Percentiles rank a stretch among this genome's conserved stretches.
Conservation (phyloP, 140 eudicot genomes). For the Erigeron philadelphicus region DNA sequence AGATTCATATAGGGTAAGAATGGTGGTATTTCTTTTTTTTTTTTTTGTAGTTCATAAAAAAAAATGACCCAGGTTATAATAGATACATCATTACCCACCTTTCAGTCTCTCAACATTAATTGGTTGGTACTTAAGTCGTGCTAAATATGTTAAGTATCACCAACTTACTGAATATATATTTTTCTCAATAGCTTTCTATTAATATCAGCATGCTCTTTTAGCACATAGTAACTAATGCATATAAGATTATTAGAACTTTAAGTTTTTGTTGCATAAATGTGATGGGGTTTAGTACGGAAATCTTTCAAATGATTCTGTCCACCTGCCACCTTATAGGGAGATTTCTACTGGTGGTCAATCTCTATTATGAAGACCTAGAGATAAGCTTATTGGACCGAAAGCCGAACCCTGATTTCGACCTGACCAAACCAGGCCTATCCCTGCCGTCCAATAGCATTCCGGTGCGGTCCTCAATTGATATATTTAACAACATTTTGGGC, state of each 20-base stretch:
- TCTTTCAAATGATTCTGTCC: too few relatives aligned
- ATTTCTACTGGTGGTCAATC: neutral
- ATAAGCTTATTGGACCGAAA: too few relatives aligned
- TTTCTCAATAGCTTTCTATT: neutral
- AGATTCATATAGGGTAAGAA: neutral
- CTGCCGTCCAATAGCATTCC: too few relatives aligned
- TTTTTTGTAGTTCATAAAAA: neutral
- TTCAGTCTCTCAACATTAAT: neutral
- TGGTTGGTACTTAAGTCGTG: neutral
- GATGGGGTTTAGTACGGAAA: too few relatives aligned
- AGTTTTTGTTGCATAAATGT: neutral
- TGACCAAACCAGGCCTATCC: too few relatives aligned
- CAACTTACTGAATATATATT: neutral
- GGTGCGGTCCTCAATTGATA: too few relatives aligned
- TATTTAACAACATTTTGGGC: too few relatives aligned
- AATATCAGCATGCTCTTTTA: neutral
- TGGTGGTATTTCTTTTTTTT: neutral
- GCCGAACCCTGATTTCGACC: too few relatives aligned
- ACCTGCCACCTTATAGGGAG: too few relatives aligned
- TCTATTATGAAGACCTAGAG: neutral
- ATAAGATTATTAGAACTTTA: too few relatives aligned
- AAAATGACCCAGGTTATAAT: neutral
- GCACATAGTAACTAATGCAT: neutral
- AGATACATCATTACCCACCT: neutral
- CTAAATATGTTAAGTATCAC: neutral